A percentile compares a stretch with the other conserved stretches of the same genome.
Conservation (phyloP, 352 stramenopile genomes). For the Globisporangium ultimum region DNA sequence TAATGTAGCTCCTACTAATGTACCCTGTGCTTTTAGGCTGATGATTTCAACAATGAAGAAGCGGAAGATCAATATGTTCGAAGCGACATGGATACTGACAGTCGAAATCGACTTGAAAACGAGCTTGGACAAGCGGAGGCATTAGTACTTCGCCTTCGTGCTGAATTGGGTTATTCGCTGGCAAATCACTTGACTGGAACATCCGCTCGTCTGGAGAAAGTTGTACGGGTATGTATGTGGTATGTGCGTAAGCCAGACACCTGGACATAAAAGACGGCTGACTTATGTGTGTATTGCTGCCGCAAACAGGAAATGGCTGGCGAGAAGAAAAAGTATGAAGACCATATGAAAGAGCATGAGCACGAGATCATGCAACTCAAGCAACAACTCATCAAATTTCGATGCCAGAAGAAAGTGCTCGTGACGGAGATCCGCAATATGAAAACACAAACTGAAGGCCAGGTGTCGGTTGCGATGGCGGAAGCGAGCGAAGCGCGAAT, state of each 20-base stretch:
- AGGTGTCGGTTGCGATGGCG: slow-evolving; percentile 78
- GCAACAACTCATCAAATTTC: slow-evolving; percentile 73
- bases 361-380: slow-evolving; percentile 55
- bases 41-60: slow-evolving; percentile 55
- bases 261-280: neutral
- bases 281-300: slow-evolving; percentile 1
- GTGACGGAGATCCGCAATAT: slow-evolving; percentile 79
- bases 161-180: slow-evolving; percentile 72
- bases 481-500: slow-evolving; percentile 85
- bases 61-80: slow-evolving; percentile 16
- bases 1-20: no score
- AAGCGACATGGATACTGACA: slow-evolving; percentile 48
- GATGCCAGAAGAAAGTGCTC: slow-evolving; percentile 72
- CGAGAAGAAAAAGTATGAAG: slow-evolving; percentile 70
- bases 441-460: slow-evolving; percentile 66
- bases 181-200: slow-evolving; percentile 73
- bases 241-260: no score
- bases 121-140: slow-evolving; percentile 75
- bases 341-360: slow-evolving; percentile 48
- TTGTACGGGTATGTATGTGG: slow-evolving; percentile 37
- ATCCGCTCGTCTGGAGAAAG: slow-evolving; percentile 68
- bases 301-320: slow-evolving; percentile 49
- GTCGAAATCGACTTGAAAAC: slow-evolving; percentile 51
- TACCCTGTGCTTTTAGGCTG: slow-evolving; percentile 29
- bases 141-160: slow-evolving; percentile 60